Base-by-base conservation (phyloP, 179 eudicot genomes). In the Beta macrorhiza region DNA sequence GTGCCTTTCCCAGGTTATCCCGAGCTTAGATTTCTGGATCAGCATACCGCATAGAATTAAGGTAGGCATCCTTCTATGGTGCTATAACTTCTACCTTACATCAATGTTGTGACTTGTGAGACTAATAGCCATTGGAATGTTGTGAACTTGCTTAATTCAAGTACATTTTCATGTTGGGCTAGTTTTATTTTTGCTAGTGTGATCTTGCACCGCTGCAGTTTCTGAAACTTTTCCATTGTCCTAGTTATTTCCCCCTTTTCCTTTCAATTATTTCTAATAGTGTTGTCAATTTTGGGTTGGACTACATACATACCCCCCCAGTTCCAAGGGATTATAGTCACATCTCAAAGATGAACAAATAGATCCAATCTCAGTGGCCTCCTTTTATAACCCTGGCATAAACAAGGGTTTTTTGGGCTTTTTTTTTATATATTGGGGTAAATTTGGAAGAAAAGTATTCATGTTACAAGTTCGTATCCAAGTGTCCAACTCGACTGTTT, bases 1-100 rank as follows among this genome's bases (percentile, higher is more conserved):
- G 44, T 16, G 9, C 22, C 29, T 73, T 87, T 74, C 82, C 72
- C 90, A 95, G 99, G 91, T 86, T 17, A 85, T 95, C 83, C 98
- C 97, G 3, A 93, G 92, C 91, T 84, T 93, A 87, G 95, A 92
- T 79, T 88, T 93, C 61, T 95, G 98, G 99, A 91, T 90, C 81
- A 89, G 93, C 90, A 75, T 93, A 83, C 98, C 97, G 42, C 92
- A 91, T 83, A 89, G 86, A 85, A 79, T 87, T 61, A 97, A 90
- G 99, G 99, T 95, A 88, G 47, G 81, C 44, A 74, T 77, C 53
- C 65, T 25, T 53, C 56, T 22, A 16, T 25, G 10, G 5, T 10
- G 14, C 47, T 56, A 37, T 29, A 59, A 29, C 12, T 53, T 47
- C 59, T 65, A 65, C 29, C n/a, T 37, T 13, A 47, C 20, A 44